phyloP scores from a whole-genome alignment of 1,139 yeast species.

The Zhuliangozyma parablackwelliae region DNA sequence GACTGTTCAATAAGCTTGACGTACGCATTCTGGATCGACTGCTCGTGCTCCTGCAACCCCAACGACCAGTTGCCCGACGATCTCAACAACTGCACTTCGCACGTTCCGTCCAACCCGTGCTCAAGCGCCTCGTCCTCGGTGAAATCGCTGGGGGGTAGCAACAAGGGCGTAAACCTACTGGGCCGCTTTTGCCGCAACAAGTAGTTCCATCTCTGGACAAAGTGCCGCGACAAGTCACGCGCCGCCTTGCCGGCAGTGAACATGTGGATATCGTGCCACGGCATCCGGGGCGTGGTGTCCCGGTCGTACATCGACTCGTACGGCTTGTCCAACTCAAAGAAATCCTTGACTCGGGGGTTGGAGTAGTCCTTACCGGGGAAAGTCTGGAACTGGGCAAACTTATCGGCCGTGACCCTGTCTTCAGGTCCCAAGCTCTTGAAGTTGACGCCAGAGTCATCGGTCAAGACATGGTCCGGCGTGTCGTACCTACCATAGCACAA shows the following conservation, averaged over 20 bases:
- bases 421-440: slow-evolving; percentile 32
- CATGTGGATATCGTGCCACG: slow-evolving; percentile 99
- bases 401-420: slow-evolving; percentile 27
- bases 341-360: slow-evolving; percentile 90
- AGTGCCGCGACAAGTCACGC: slow-evolving; percentile 86
- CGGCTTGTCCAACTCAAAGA: slow-evolving; percentile 74
- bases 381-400: slow-evolving; percentile 51
- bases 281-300: slow-evolving; percentile 82
- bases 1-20: slow-evolving; percentile 85
- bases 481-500: slow-evolving; percentile 94
- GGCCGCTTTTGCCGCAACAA: slow-evolving; percentile 89
- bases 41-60: slow-evolving; percentile 80
- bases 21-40: slow-evolving; percentile 90
- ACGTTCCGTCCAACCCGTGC: slow-evolving; percentile 73
- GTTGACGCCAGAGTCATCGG: slow-evolving; percentile 59
- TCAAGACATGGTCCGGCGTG: slow-evolving; percentile 89
- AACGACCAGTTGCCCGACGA: slow-evolving; percentile 92
- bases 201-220: slow-evolving; percentile 97
- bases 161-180: slow-evolving; percentile 84
- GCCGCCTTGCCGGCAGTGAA: slow-evolving; percentile 95
- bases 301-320: slow-evolving; percentile 93
- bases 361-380: slow-evolving; percentile 98
- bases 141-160: slow-evolving; percentile 89
- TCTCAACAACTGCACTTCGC: slow-evolving; percentile 85
- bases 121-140: slow-evolving; percentile 63